Evolutionary conservation across 805 yeast species (phyloP), one percentile per base, ranked within the genome.

Genomic region (Nakazawaea ishiwadae): DNA sequence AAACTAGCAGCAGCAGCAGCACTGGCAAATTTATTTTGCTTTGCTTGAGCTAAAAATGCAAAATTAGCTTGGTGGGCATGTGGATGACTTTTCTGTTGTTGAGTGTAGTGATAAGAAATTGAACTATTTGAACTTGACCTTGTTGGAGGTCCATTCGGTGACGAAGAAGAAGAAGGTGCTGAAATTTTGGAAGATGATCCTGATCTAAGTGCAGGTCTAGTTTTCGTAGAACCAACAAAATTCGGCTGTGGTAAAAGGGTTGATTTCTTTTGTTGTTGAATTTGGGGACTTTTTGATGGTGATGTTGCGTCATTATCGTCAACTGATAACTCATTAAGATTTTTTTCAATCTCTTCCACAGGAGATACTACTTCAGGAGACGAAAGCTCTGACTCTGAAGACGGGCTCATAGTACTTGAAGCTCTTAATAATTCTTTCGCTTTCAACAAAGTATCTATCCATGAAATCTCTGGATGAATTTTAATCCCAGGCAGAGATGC

Each of bases 371-470:
- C 29, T 10, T 31, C 41, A 12, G 41, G 29, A 14, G 35, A 31
- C 12, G 41, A 38, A 10, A 30, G 20, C 16, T 31, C 41, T 4
- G 41, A 38, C 16, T 19, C 19, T 4, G 37, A 18, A 8, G 35
- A 31, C 10, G 31, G 31, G 18, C 20, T 27, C 19, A 15, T 34
- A 5, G 42, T 19, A 21, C 32, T 27, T 19, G 40, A 17, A 5
- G 41, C 18, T 54, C 55, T 69, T 35, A 75, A 61, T 51, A 80
- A 52, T 37, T 80, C 78, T 49, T 82, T 79, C 2, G 88, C 85
- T 48, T 74, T 73, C 48, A 84, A 62, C 44, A 84, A 66, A 38
- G 88, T 74, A 36, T 81, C 84, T 11, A 84, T 80, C 91, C 91
- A 84, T 3, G 77, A 72, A 34, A 74, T 69, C 4, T 65, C 58